Evolutionary conservation across 139 green algal species (phyloP).

Genomic region (Chlamydomonas schloesseri): DNA sequence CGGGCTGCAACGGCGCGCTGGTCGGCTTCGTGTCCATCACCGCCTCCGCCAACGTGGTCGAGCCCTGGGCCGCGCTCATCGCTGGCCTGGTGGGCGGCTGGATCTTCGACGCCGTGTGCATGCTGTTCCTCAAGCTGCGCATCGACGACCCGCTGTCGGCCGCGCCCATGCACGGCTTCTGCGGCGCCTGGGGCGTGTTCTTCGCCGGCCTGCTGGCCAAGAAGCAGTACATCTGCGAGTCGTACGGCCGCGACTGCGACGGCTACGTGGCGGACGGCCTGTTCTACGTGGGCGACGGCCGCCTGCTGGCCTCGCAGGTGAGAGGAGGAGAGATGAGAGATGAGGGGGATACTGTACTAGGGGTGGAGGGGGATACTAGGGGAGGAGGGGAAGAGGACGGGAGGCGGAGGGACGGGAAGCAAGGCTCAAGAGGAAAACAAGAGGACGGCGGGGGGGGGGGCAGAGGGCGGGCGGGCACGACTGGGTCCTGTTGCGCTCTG

Average conservation of each 20-base stretch:
- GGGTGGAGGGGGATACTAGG: no score
- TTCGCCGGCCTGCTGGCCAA: slow-evolving; percentile 75
- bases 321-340: no score
- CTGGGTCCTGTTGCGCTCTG: no score
- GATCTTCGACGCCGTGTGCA: slow-evolving; percentile 47
- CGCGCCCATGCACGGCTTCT: slow-evolving; percentile 82
- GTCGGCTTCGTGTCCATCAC: slow-evolving; percentile 85
- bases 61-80: slow-evolving; percentile 89
- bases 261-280: slow-evolving; percentile 57
- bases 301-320: slow-evolving; percentile 69
- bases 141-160: slow-evolving; percentile 84
- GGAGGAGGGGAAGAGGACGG: no score
- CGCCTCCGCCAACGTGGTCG: slow-evolving; percentile 67
- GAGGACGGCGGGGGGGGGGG: no score
- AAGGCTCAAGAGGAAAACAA: no score
- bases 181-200: slow-evolving; percentile 72
- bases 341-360: no score
- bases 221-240: slow-evolving; percentile 62
- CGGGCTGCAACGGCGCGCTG: slow-evolving; percentile 78
- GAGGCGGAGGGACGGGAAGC: no score
- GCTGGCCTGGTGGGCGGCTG: slow-evolving; percentile 73
- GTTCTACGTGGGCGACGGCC: slow-evolving; percentile 71
- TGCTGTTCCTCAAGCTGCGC: slow-evolving; percentile 54
- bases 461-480: no score
- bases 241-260: slow-evolving; percentile 52